Percentiles rank a stretch among this genome's conserved stretches.
Conservation (phyloP, 305 asterid species). For the Fraxinus velutina region DNA sequence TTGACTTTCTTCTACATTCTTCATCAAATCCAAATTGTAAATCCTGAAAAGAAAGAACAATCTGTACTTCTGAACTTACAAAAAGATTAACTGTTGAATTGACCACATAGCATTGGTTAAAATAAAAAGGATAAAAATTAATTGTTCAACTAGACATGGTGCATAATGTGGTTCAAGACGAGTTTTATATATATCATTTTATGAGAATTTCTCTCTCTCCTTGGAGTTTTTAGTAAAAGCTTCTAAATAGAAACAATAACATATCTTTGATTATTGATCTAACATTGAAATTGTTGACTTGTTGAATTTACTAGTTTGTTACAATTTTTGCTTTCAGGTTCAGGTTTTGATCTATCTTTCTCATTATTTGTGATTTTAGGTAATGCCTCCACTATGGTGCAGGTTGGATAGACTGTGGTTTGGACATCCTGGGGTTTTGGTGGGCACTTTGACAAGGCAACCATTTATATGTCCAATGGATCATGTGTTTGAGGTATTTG, state of each 20-base stretch:
- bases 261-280: background rate
- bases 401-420: constrained; percentile 99
- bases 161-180: background rate
- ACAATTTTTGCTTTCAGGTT: background rate
- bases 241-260: background rate
- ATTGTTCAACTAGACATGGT: background rate
- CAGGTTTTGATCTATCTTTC: background rate
- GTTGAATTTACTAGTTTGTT: background rate
- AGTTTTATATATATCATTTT: background rate
- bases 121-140: background rate
- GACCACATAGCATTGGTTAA: background rate
- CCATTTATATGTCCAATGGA: constrained; percentile 95
- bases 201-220: background rate
- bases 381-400: constrained; percentile 99
- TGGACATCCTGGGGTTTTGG: constrained; percentile 87
- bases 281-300: background rate
- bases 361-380: constrained; percentile 75
- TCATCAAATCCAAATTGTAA: background rate
- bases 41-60: background rate
- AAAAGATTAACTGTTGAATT: background rate
- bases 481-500: constrained; percentile 83
- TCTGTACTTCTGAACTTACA: background rate
- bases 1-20: background rate
- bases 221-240: background rate
- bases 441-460: constrained; percentile 78